Evolutionary conservation across 2,329 filamentous ascomycete species (phyloP).

Genomic region (Fusarium sp.): DNA sequence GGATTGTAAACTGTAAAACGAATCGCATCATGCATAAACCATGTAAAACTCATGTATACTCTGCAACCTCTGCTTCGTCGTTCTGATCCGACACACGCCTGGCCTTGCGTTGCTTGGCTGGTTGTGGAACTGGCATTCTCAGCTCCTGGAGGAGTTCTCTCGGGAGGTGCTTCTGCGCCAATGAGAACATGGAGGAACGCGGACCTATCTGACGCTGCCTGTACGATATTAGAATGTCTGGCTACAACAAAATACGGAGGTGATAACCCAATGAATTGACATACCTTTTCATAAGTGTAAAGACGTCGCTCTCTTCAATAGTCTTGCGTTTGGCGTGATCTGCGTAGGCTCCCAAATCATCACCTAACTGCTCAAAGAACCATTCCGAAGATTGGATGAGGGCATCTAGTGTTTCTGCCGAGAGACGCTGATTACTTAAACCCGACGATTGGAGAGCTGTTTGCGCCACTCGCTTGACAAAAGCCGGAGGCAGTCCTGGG

Average conservation of each 20-base stretch:
- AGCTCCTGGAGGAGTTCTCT: slow-evolving; percentile 86
- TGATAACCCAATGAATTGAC: slow-evolving; percentile 50
- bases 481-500: slow-evolving; percentile 76
- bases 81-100: slow-evolving; percentile 50
- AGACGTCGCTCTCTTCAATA: slow-evolving; percentile 86
- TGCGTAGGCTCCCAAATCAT: slow-evolving; percentile 84
- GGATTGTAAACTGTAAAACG: slow-evolving; percentile 43
- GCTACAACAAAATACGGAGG: slow-evolving; percentile 40
- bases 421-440: slow-evolving; percentile 75
- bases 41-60: slow-evolving; percentile 50
- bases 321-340: slow-evolving; percentile 85
- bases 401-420: slow-evolving; percentile 78
- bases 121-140: slow-evolving; percentile 73
- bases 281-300: slow-evolving; percentile 86
- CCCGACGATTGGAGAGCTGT: slow-evolving; percentile 77
- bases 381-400: slow-evolving; percentile 87
- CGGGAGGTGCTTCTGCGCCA: slow-evolving; percentile 86
- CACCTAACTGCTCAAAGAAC: slow-evolving; percentile 90
- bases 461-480: slow-evolving; percentile 80
- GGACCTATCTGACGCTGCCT: slow-evolving; percentile 83
- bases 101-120: slow-evolving; percentile 60
- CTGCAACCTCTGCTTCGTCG: slow-evolving; percentile 53
- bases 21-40: slow-evolving; percentile 23
- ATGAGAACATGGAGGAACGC: slow-evolving; percentile 81
- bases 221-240: slow-evolving; percentile 52